phyloP scores from a whole-genome alignment of 768 basidiomycete species.

The Termitomyces sp. region DNA sequence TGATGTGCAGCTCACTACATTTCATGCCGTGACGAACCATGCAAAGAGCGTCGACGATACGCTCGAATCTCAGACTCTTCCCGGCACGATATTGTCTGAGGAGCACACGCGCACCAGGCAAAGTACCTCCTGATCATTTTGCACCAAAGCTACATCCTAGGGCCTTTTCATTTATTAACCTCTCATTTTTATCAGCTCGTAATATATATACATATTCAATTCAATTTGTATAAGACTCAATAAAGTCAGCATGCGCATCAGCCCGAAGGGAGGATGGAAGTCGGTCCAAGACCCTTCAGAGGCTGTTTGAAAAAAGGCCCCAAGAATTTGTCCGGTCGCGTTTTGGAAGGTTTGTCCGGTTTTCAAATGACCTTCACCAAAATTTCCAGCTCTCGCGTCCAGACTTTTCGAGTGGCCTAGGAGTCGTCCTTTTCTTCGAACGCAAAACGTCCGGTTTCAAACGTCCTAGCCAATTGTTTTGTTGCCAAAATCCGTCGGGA shows the following conservation, averaged over 20 bases:
- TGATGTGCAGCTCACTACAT: neutral
- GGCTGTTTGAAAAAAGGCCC: too few relatives aligned
- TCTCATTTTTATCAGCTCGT: neutral
- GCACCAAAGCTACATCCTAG: neutral
- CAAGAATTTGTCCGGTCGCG: too few relatives aligned
- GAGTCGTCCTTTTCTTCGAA: too few relatives aligned
- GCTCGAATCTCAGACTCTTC: neutral
- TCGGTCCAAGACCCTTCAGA: too few relatives aligned
- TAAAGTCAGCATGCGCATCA: neutral
- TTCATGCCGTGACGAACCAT: neutral
- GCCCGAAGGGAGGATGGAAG: too few relatives aligned
- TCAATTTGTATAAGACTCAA: neutral
- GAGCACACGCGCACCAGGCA: neutral
- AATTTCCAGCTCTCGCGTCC: too few relatives aligned
- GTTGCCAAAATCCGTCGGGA: too few relatives aligned
- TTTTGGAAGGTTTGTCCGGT: too few relatives aligned
- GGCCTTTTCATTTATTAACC: neutral
- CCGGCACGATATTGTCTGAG: neutral
- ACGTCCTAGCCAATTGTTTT: too few relatives aligned
- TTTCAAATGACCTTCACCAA: too few relatives aligned
- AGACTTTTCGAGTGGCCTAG: too few relatives aligned
- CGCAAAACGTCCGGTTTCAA: too few relatives aligned
- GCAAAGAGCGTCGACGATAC: neutral
- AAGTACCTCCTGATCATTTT: neutral
- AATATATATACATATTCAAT: neutral